Evolutionary conservation across 768 basidiomycete genomes (phyloP), one percentile per base, ranked within the genome.

Genomic region (Rhodocollybia butyracea): DNA sequence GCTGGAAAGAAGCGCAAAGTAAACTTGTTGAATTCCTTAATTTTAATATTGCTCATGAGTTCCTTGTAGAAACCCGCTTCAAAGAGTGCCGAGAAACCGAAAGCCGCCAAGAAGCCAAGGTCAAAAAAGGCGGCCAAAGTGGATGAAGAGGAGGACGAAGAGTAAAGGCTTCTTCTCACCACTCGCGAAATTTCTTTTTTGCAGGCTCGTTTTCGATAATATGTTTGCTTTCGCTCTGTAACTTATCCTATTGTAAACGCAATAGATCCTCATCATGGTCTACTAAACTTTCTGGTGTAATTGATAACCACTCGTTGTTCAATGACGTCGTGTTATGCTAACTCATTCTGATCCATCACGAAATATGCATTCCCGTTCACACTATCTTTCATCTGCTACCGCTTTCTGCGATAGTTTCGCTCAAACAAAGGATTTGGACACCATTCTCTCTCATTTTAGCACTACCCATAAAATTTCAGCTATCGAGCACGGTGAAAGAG

Each of bases 321-420:
- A n/a, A n/a, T n/a, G n/a, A n/a, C n/a, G n/a, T n/a, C n/a, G n/a
- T n/a, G n/a, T n/a, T n/a, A n/a, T n/a, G n/a, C n/a, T n/a, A n/a
- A n/a, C 15, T 52, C 22, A 7, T 40, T n/a, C 19, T 27, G 6
- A 39, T 21, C 48, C 8, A 29, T 26, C 24, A 36, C 47, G 46
- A 27, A 38, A 21, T 3, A 70, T 69, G 67, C 42, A 59, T 12
- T 57, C 60, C 2, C 68, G 77, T 56, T 57, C 63, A 11, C 60
- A 69, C 45, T 72, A 86, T n/a, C 63, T 76, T 27, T 52, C 65
- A 43, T 72, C 79, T 30, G 77, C 84, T 0, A 67, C 70, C 52
- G 63, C 64, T 3, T 78, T 88, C 57, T 85, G 84, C 65, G 62
- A 72, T 34, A 78, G 76, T 40, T 84, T 88, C 60, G 71, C 83